Evolutionary conservation across 108 stramenopile genomes (phyloP), one percentile per base, ranked within the genome.

Genomic region (Cyclotella baltica): DNA sequence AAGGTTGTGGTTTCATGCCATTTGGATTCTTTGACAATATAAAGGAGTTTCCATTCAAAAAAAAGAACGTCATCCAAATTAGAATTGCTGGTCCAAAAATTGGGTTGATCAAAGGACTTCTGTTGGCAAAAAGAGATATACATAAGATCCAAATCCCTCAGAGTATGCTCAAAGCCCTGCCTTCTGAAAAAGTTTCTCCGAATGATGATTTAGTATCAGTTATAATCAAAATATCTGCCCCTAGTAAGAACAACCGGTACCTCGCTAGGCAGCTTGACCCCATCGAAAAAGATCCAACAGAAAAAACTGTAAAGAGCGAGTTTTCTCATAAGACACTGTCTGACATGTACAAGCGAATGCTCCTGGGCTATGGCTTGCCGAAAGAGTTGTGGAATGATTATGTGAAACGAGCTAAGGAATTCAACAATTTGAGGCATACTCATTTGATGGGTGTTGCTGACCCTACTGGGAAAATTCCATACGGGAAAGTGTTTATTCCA

Each of bases 1-100:
- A 80, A 62, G 80, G 80, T 31, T 80, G 80, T 55, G 80, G 80
- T 28, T 80, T 69, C 56, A 61, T 27, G 13, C 80, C 70, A 64
- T 9, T 31, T 29, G 72, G 37, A 35, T 80, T 62, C 30, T 80
- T 80, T 63, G 48, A 57, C 53, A 35, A 35, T 29, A 33, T 43
- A 15, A 25, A 67, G 22, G n/a, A 9, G 15, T 35, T 22, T 29
- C 20, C 37, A 27, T 27, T 33, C 23, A 69, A 51, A 0, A 38
- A 30, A 0, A 51, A 9, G 40, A 76, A 82, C 72, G 35, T 70
- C 27, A 62, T 82, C 18, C 81, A 82, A 62, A 59, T 82, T 35
- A 51, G 81, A 2, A 76, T 82, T 34, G 4, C 77, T 71, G 51
- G 35, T 15, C 62, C 69, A 9, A 40, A 55, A 15, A n/a, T 82